Base-by-base conservation (phyloP, 768 basidiomycete genomes). In the Cyathus striatus region DNA sequence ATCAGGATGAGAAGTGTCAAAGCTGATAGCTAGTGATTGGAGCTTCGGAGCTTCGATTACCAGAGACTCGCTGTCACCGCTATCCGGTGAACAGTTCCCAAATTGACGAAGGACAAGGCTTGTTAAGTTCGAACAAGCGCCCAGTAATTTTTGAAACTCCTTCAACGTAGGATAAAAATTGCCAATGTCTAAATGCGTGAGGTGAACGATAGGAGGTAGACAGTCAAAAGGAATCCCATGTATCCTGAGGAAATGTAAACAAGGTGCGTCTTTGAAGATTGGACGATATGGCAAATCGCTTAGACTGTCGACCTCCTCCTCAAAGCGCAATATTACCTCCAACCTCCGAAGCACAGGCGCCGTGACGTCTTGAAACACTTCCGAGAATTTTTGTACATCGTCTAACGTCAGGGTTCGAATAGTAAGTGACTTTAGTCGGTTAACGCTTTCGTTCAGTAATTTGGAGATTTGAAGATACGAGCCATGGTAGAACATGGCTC, bases 11-110 rank as follows among this genome's bases (percentile, higher is more conserved):
- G 37, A 16, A 6, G 30, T 22, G 38, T 42, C 46, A 27, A 62
- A 50, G 13, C 51, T 50, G 13, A 65, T 48, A 0, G 61, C 57
- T 13, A 66, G 39, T 3, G 41, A 50, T 17, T 50, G 48, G 14
- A 66, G 33, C 12, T 54, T 56, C 0, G 54, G 45, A 2, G 53
- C 53, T 9, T 50, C 46, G 24, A 64, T 52, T 23, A 35, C 22
- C 17, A 37, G 27, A n/a, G 9, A 30, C 9, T 9, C 27, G 9
- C 9, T 9, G 27, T 30, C 27, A 9, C n/a, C 27, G 9, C 9
- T 9, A 30, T 30, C n/a, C 9, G 9, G 9, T 30, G 9, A n/a
- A 30, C 27, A 9, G 27, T 9, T 9, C 9, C 26, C 38, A 36
- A 56, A 43, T 1, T 46, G 43, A 16, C 46, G 48, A 24, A 52